Evolutionary conservation across 805 yeast genomes (phyloP), one percentile per base, ranked within the genome.

Genomic region (Monosporozyma servazzii): DNA sequence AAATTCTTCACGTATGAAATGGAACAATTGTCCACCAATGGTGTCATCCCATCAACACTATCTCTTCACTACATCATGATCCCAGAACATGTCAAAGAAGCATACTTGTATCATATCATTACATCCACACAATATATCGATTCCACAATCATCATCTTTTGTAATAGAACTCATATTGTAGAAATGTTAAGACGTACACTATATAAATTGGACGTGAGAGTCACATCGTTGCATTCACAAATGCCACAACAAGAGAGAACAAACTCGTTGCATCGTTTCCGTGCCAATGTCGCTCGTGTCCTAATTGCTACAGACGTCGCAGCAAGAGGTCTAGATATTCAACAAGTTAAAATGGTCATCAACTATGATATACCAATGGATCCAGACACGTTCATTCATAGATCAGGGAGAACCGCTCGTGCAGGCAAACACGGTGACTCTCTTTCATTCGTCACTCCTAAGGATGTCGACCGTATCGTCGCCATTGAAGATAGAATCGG

Each of bases 321-420:
- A 2, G 84, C 96, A 29, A 81, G 99, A 79, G 99, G 99, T 67
- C 77, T 93, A 57, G 99, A 93, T 76, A 93, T 93, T 51, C 99
- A 98, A 10, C 76, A 81, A 8, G 99, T 93, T 3, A 91, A 84
- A 63, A 73, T 93, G 58, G 98, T 93, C 25, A 71, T 93, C 25
- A 93, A 93, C 65, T 93, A 79, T 63, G 98, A 93, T 63, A 80
- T 93, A 23, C 99, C 99, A 5, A 89, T 93, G 0, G 97, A 93
- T 63, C 87, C 98, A 3, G 96, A 93, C 63, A 96, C 93, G 56
- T 93, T 88, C 61, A 89, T 93, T 50, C 99, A 93, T 70, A 76
- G 99, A 68, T 96, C 91, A 10, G 99, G 99, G 73, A 87, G 99
- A 80, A 91, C 99, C 11, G 99, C 98, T 9, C 86, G 99, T 78